Evolutionary conservation across 306 rosid genomes (phyloP), one percentile per base, ranked within the genome.

Genomic region (Luffa acutangula): DNA sequence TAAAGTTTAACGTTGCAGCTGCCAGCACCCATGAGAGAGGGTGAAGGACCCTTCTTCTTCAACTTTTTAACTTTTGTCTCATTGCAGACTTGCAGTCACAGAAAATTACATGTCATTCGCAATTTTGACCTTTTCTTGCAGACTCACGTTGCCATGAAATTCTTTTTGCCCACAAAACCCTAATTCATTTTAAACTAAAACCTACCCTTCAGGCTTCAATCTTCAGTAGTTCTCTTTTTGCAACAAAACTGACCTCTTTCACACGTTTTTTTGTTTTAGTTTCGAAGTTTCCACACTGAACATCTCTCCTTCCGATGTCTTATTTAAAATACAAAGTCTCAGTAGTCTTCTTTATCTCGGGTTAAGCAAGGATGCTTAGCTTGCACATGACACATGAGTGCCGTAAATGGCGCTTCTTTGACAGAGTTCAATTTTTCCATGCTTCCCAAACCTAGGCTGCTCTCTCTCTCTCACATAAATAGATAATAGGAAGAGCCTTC

Each of bases 211-310:
- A n/a, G n/a, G n/a, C n/a, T n/a, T n/a, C 59, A 18, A 25, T 25
- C 31, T 25, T 54, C n/a, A 3, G 59, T 7, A 6, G 2, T n/a
- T 52, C 3, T 17, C 13, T 4, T 2, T 49, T 49, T 49, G 12
- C 52, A 46, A 46, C 52, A 37, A 37, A 46, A 46, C 8, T 53
- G 58, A 18, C 8, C 58, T 33, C 9, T 62, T 11, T 33, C 4
- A 63, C 10, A 63, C 43, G 10, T 37, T 65, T 8, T 17, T 65
- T 15, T 2, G 15, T 41, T 41, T 41, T 71, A 25, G 76, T 25
- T 20, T 45, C 41, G 56, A 71, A 71, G 76, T 71, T 71, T 71
- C 76, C 76, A 45, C 57, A 71, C 76, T 71, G 76, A 46, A 71
- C 2, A 67, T 71, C 56, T 71, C 76, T 72, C n/a, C 59, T 48